Conservation (phyloP, 805 yeast genomes). For the Candida endomychidarum region DNA sequence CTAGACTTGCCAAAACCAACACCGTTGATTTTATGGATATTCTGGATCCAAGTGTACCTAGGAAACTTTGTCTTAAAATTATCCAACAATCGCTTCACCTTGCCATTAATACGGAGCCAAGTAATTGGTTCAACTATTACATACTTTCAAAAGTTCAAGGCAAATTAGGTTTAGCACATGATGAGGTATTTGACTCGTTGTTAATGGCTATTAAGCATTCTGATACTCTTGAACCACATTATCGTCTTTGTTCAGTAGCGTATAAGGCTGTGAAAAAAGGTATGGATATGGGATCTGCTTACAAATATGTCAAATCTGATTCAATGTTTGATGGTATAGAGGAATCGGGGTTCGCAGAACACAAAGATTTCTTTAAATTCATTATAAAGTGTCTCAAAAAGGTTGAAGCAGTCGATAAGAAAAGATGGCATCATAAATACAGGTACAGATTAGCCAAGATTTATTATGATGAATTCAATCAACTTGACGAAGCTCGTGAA, state of each 20-base stretch:
- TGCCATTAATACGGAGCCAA: constrained; percentile 43
- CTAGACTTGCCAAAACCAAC: constrained; percentile 31
- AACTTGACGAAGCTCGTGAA: constrained; percentile 53
- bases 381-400: constrained; percentile 49
- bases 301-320: constrained; percentile 40
- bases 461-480: constrained; percentile 51
- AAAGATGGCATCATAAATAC: constrained; percentile 91
- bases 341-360: constrained; percentile 5
- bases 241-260: constrained; percentile 54
- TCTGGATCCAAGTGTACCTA: constrained; percentile 21
- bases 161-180: constrained; percentile 42
- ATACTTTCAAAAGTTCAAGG: constrained; percentile 57
- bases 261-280: constrained; percentile 54
- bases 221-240: constrained; percentile 69
- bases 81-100: constrained; percentile 45
- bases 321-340: constrained; percentile 19
- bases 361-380: constrained; percentile 32
- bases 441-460: constrained; percentile 68
- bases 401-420: constrained; percentile 63
- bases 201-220: constrained; percentile 47
- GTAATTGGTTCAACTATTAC: constrained; percentile 64
- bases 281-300: constrained; percentile 38
- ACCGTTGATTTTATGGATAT: constrained; percentile 26
- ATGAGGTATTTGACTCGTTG: constrained; percentile 40
- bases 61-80: constrained; percentile 33